Base-by-base conservation (phyloP, 192 early-diverging fungal genomes). In the Coemansia sp. region DNA sequence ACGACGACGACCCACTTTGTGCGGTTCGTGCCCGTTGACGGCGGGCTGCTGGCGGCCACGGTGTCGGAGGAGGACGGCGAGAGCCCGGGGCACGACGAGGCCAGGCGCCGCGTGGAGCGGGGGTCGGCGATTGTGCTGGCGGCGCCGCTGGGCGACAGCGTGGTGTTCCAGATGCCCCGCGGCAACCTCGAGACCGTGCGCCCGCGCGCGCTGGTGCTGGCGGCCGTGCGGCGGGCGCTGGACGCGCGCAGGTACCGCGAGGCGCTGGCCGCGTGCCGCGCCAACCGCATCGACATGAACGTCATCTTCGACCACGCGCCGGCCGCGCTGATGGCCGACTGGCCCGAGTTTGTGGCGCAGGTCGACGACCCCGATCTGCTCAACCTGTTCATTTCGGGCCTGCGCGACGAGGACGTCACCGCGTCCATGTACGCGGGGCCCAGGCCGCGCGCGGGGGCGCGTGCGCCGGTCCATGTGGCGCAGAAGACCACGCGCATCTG, bases 101-200 rank as follows among this genome's bases (percentile, higher is more conserved):
- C 63, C 43, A 36, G 75, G 23, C 86, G 97, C 26, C 85, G 92
- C 0, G 85, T 99, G n/a, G 97, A 99, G 81, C 87, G 94, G 55
- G 97, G 95, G 10, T 85, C 97, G 9, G 86, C 87, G 23, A 94
- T 97, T 68, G 91, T 97, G 5, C 59, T 88, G 42, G 92, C 92
- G 0, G 76, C 88, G 9, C 91, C 93, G 2, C 77, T 69, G 45
- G 88, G 86, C 57, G 85, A 87, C 14, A 85, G 84, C 56, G 65
- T 85, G 11, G 69, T 84, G 13, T 72, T 84, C 59, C 76, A 90
- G 81, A 99, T 99, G 97, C 97, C 97, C 11, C 90, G 97, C 28
- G 97, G 97, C 7, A 99, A 99, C 62, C 77, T 97, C 56, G 97
- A 99, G 68, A 97, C 95, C 0, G 85, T 99, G 21, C 82, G 86